phyloP scores from a whole-genome alignment of 768 basidiomycete genomes.

The Pisolithus sp. region DNA sequence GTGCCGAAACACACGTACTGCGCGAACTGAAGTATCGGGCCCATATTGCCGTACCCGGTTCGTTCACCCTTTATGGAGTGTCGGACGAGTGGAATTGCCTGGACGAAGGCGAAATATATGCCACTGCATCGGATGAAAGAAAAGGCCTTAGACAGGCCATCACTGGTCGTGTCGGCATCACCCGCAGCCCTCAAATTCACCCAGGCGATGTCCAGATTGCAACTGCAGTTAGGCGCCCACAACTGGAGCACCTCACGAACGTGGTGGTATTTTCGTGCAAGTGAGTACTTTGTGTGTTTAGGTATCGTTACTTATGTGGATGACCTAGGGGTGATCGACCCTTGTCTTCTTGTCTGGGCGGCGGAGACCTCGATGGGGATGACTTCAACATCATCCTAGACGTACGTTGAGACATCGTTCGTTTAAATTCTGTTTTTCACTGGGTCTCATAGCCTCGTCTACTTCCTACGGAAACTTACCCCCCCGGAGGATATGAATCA shows the following conservation, averaged over 20 bases:
- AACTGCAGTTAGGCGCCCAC: constrained; percentile 34
- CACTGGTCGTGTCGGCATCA: constrained; percentile 37
- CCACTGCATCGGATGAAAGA: constrained; percentile 32
- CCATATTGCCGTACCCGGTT: constrained; percentile 43
- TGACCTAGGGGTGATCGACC: constrained; percentile 34
- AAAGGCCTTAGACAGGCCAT: constrained; percentile 21
- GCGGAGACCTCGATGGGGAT: constrained; percentile 51
- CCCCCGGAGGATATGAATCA: constrained; percentile 36
- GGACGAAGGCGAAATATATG: constrained; percentile 42
- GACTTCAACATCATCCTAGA: constrained; percentile 44
- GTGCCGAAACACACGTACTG: constrained; percentile 39
- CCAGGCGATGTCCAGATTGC: constrained; percentile 42
- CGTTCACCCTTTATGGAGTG: constrained; percentile 47
- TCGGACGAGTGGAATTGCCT: constrained; percentile 45
- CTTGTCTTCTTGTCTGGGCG: constrained; percentile 43
- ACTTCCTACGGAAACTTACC: constrained; percentile 14
- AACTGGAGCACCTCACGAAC: constrained; percentile 36
- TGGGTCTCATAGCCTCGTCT: constrained; percentile 22
- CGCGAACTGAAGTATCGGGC: constrained; percentile 47
- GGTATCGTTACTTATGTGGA: not conserved
- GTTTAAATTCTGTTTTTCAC: constrained; percentile 6
- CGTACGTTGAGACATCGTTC: constrained; percentile 19
- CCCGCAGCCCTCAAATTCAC: constrained; percentile 48
- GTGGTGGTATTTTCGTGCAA: constrained; percentile 47
- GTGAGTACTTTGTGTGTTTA: constrained; percentile 19